A percentile compares a stretch with the other conserved stretches of the same genome.
Evolutionary conservation across 257 asterid genomes (phyloP).

Genomic region (Solanum pinnatisectum): DNA sequence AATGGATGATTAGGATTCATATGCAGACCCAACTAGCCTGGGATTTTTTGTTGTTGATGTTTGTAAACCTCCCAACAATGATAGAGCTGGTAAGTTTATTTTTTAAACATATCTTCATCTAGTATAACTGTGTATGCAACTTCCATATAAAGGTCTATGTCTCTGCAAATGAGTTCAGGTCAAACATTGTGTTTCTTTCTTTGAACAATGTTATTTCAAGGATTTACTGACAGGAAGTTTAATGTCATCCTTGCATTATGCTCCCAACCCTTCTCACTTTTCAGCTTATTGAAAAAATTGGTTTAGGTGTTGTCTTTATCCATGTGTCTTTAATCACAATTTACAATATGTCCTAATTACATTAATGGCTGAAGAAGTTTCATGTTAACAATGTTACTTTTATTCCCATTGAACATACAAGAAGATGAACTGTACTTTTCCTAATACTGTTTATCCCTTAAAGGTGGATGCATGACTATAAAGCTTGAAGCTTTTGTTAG

Average conservation of each 20-base stretch:
- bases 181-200: background rate
- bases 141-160: background rate
- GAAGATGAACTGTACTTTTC: background rate
- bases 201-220: background rate
- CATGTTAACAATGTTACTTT: background rate
- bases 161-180: background rate
- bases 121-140: background rate
- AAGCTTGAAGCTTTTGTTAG: background rate
- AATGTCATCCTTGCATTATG: background rate
- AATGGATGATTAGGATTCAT: background rate
- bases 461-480: background rate
- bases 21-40: background rate
- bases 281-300: background rate
- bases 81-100: background rate
- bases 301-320: background rate
- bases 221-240: background rate
- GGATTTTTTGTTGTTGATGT: background rate
- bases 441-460: background rate
- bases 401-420: background rate
- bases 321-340: background rate
- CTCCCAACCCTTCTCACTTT: background rate
- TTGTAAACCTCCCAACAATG: background rate
- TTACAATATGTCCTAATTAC: background rate
- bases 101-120: background rate
- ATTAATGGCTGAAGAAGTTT: background rate